These are phyloP conservation scores for Trapa bicornis DNA, from an alignment of 345 rosid genomes.

Conservation along the genomic window DNA sequence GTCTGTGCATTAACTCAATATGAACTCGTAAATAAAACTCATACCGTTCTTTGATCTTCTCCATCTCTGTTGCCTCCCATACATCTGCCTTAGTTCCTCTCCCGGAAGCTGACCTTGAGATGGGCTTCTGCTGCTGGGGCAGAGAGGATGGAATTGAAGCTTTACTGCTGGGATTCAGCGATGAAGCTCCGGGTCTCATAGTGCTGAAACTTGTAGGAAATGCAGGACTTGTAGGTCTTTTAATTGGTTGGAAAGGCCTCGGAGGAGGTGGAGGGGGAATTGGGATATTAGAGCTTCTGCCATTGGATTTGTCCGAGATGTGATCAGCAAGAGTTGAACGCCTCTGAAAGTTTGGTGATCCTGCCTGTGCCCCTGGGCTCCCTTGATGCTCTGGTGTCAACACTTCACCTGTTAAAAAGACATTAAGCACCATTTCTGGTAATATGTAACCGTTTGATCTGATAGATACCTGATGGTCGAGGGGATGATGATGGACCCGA, in stretches of 20 bases:
- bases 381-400: slow-evolving; percentile 3
- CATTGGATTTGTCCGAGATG: neutral
- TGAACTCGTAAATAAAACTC: neutral
- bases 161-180: neutral
- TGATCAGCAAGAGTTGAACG: slow-evolving; percentile 9
- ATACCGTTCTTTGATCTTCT: slow-evolving; percentile 38
- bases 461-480: slow-evolving; percentile 13
- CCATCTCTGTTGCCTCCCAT: slow-evolving; percentile 51
- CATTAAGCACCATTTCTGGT: too few species aligned
- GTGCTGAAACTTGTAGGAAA: neutral
- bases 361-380: slow-evolving; percentile 5
- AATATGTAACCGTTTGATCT: neutral
- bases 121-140: slow-evolving; percentile 9
- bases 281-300: neutral
- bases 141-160: neutral
- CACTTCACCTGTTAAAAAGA: slow-evolving; percentile 1
- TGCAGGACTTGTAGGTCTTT: neutral
- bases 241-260: neutral
- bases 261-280: neutral
- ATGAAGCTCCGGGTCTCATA: neutral
- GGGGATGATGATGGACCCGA: slow-evolving; percentile 7
- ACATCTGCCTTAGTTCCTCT: slow-evolving; percentile 28
- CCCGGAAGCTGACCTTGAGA: slow-evolving; percentile 10
- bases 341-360: neutral
- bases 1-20: neutral